A percentile compares a stretch with the other conserved stretches of the same genome.
Evolutionary conservation across 306 rosid genomes (phyloP).

Genomic region (Elaeagnus macrophylla): DNA sequence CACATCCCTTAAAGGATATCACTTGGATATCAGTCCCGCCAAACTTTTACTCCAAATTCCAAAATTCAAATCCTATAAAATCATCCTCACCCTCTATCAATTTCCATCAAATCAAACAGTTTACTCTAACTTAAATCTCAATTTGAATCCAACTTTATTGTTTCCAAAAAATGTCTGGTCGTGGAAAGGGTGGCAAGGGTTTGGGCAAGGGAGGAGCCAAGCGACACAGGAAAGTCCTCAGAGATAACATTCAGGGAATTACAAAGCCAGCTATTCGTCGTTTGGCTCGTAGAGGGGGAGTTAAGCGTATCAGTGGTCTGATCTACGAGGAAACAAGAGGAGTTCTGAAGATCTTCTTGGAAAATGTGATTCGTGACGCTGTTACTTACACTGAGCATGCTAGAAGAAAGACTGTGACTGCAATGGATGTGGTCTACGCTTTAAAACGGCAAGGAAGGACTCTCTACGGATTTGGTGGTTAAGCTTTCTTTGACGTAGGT

Average conservation of each 20-base stretch:
- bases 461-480: slow-evolving; percentile 44
- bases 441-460: slow-evolving; percentile 49
- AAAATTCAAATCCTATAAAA: slow-evolving; percentile 1
- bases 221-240: slow-evolving; percentile 41
- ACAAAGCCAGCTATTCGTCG: slow-evolving; percentile 50
- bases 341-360: slow-evolving; percentile 38
- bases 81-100: neutral
- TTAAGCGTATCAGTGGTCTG: slow-evolving; percentile 44
- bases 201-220: slow-evolving; percentile 56
- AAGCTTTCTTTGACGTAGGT: neutral
- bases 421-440: slow-evolving; percentile 44
- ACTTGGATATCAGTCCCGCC: slow-evolving; percentile 15
- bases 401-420: slow-evolving; percentile 43
- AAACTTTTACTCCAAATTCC: neutral
- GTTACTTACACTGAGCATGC: slow-evolving; percentile 47
- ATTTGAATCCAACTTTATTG: neutral
- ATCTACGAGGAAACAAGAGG: slow-evolving; percentile 51
- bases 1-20: neutral
- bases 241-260: slow-evolving; percentile 48
- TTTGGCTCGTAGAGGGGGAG: slow-evolving; percentile 43
- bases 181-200: slow-evolving; percentile 58
- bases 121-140: neutral
- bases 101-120: neutral
- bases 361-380: slow-evolving; percentile 44
- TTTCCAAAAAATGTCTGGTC: slow-evolving; percentile 36